phyloP scores from a whole-genome alignment of 83 land plant species.

The Larix sibirica region DNA sequence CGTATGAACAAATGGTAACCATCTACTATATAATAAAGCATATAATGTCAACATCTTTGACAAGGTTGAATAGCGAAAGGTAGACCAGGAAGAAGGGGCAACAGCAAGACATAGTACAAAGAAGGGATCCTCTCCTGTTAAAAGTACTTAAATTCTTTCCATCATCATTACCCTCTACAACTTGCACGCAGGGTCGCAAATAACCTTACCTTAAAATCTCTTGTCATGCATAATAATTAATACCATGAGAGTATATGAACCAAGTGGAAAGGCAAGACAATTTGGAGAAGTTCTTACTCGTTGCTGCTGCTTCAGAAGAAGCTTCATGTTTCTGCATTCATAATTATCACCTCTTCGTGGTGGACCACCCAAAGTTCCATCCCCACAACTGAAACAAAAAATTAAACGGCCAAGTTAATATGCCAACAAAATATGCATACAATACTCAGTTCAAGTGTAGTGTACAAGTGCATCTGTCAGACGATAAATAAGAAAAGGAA shows the following conservation, averaged over 20 bases:
- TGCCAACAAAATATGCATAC: not conserved
- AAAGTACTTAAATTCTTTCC: slow-evolving; percentile 3
- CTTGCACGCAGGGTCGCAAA: not conserved
- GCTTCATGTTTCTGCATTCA: slow-evolving; percentile 95
- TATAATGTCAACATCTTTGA: not conserved
- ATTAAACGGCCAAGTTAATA: not conserved
- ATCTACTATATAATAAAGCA: not conserved
- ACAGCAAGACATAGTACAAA: slow-evolving; percentile 14
- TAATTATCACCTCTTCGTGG: slow-evolving; percentile 79
- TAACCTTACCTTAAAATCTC: not conserved
- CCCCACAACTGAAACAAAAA: slow-evolving; percentile 81
- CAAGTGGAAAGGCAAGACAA: not conserved
- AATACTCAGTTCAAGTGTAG: not conserved
- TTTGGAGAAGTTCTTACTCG: slow-evolving; percentile 39
- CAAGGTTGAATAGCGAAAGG: not conserved
- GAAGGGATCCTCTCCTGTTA: not conserved
- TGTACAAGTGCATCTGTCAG: not conserved
- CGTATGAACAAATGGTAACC: not conserved
- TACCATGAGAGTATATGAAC: not conserved
- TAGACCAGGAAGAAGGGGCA: not conserved
- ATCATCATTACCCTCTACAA: not conserved
- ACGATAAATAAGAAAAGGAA: not conserved
- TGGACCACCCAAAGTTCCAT: slow-evolving; percentile 84
- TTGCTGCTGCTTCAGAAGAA: slow-evolving; percentile 90
- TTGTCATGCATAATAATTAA: not conserved